Evolutionary conservation across 176 grass and related monocot genomes (phyloP).

Genomic region (Rhynchospora pubera): DNA sequence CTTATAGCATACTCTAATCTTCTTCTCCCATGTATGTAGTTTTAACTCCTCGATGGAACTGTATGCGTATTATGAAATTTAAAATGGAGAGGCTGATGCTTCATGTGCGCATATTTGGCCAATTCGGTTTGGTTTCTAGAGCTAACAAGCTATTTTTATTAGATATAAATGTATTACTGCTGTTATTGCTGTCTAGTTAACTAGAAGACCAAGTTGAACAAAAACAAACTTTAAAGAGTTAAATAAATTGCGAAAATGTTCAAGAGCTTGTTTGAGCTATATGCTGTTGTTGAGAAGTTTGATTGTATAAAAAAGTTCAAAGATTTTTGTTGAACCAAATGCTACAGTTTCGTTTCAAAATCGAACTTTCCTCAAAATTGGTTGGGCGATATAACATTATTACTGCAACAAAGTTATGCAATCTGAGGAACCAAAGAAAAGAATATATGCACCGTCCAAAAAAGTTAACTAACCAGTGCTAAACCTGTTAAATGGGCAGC

Average conservation of each 20-base stretch:
- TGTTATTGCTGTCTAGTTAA: neutral
- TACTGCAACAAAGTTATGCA: no score
- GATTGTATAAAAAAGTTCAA: neutral
- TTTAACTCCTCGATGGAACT: neutral
- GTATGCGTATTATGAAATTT: neutral
- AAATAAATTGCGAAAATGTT: neutral
- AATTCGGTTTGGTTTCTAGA: neutral
- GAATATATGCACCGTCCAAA: no score
- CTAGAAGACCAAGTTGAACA: neutral
- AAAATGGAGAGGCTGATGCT: neutral
- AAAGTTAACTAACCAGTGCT: no score
- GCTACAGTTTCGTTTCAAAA: no score
- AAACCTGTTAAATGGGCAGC: neutral
- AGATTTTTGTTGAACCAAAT: no score
- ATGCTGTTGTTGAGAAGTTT: neutral
- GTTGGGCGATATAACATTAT: no score
- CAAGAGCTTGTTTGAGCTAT: neutral
- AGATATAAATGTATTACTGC: neutral
- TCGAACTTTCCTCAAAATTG: no score
- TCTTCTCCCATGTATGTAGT: neutral
- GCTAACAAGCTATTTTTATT: constrained; percentile 11
- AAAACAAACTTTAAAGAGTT: neutral
- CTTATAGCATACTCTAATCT: neutral
- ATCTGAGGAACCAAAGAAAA: no score
- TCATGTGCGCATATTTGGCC: neutral